A percentile compares a stretch with the other conserved stretches of the same genome.
phyloP scores from a whole-genome alignment of 805 yeast species.

The Sugiyamaella mastotermitis region DNA sequence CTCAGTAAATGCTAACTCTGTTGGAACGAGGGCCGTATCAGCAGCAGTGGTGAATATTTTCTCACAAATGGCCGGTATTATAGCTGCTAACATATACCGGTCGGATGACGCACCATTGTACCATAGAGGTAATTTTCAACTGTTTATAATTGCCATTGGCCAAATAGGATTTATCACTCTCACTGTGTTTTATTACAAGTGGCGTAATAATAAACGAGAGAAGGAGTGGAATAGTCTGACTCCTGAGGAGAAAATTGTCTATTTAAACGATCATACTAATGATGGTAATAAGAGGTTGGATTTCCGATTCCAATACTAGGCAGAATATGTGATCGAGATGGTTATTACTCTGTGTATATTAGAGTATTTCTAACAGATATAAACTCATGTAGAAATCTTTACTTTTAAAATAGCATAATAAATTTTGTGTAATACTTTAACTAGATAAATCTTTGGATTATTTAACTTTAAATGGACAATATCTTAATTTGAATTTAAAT shows the following conservation, averaged over 20 bases:
- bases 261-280: conserved; percentile 41
- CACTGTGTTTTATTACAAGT: conserved; percentile 30
- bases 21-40: conserved; percentile 57
- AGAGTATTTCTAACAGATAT: no score
- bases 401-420: no score
- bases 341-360: no score
- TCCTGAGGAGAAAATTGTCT: conserved; percentile 44
- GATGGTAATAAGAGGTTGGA: conserved; percentile 57
- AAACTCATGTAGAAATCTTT: no score
- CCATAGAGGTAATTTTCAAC: conserved; percentile 44
- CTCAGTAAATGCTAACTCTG: conserved; percentile 56
- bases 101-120: conserved; percentile 55
- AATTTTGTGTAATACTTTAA: no score
- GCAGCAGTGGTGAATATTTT: conserved; percentile 61
- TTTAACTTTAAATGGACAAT: no score
- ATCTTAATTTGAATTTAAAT: no score
- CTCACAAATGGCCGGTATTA: conserved; percentile 52
- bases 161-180: conserved; percentile 18
- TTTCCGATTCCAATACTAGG: conserved; percentile 34
- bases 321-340: conserved; percentile 21
- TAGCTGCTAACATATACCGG: conserved; percentile 52
- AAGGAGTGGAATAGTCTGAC: conserved; percentile 46
- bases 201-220: conserved; percentile 31
- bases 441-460: no score
- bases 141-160: conserved; percentile 24